Evolutionary conservation across 2,329 filamentous ascomycete genomes (phyloP), one percentile per base, ranked within the genome.

Genomic region (Penicillium verrucosum): DNA sequence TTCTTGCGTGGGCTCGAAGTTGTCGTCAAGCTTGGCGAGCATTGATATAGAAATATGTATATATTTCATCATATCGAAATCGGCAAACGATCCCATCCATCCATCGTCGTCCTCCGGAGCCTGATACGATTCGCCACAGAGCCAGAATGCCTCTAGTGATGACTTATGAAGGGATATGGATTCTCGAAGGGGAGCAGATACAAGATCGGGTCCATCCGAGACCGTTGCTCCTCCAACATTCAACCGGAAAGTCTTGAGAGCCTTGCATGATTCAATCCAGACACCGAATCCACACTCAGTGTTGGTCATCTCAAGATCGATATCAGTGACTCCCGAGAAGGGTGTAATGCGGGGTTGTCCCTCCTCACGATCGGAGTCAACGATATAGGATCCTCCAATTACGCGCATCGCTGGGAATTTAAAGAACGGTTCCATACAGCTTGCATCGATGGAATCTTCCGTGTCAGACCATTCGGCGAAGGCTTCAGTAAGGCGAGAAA

Each of bases 391-490:
- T 46, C 50, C 50, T 29, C 21, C 32, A 29, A 52, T n/a, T 27
- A 27, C 46, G 32, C 50, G 50, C 32, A 52, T 30, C 1, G 41
- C 27, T 3, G 50, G 41, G 11, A 52, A 52, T 12, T 29, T 46
- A 41, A 52, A 52, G 25, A 52, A 46, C 4, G 50, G 50, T n/a
- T 52, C 32, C 50, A 52, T 37, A n/a, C 16, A 46, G 30, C 25
- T 29, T 38, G 50, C 23, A 18, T 29, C 11, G 4, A 46, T 21
- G 8, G 11, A 8, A n/a, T 43, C 4, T 46, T 52, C 29, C 16
- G 32, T n/a, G 3, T 52, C 50, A 14, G 3, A 25, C 30, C 34
- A 38, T 29, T 37, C 50, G 1, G n/a, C 50, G 2, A 45, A 46
- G 4, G 34, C 50, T 8, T 46, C 41, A 8, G 6, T 6, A n/a